Evolutionary conservation across 805 yeast genomes (phyloP), one percentile per base, ranked within the genome.

Genomic region (Ogataea methanolica): DNA sequence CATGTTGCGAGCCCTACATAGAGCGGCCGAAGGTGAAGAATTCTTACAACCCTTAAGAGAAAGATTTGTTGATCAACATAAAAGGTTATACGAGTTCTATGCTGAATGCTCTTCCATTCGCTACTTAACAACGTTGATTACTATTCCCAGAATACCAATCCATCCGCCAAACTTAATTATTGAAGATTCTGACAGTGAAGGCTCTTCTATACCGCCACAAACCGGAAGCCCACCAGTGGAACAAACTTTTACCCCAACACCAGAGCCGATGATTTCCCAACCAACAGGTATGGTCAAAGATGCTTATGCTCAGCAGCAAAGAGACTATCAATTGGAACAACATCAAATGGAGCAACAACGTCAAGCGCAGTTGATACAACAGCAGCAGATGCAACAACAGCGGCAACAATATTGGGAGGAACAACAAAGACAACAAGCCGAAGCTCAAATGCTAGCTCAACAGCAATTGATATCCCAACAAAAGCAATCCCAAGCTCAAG

Each of bases 81-180:
- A 76, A 45, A 71, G 85, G 44, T 69, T 92, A 44, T 80, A 82
- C 60, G 92, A 88, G 57, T 89, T 92, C 57, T 92, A 88, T 68
- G 87, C 92, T 23, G 97, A 91, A 58, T 89, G 96, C 63, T 85
- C 92, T 6, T 80, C 92, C 0, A 80, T 92, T 51, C 85, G 85
- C 62, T 88, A 83, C 58, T 74, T 91, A 59, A 81, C 95, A 2
- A 79, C 91, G 34, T 75, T 91, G 62, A 84, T 91, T 41, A 83
- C 89, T 1, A 82, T 88, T 54, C 96, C 96, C 29, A 77, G 81
- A 53, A 70, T 85, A 48, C 73, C 82, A 0, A 64, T 66, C 49
- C 76, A 72, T 36, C 78, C 89, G 5, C 92, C 92, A 8, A 76
- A 78, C 48, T 71, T 85, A 50, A 66, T 68, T 42, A 67, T 67